phyloP scores from a whole-genome alignment of 768 basidiomycete genomes.

The Boletus speciosus region DNA sequence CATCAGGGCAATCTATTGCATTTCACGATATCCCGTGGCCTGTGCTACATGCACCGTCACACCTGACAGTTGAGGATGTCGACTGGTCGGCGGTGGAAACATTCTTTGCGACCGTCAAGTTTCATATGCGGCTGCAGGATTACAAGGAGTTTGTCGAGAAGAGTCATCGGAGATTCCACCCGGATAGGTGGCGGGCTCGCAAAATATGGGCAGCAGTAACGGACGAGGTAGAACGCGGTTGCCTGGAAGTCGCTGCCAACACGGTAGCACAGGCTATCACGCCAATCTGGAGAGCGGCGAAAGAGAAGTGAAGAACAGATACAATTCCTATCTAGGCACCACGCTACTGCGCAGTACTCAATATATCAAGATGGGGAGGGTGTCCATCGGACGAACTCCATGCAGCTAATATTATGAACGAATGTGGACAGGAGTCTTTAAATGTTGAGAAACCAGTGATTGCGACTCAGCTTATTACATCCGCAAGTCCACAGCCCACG shows the following conservation, averaged over 20 bases:
- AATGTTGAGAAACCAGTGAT: too few relatives aligned
- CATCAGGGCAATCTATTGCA: slow-evolving; percentile 46
- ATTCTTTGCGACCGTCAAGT: slow-evolving; percentile 58
- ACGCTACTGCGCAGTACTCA: not conserved
- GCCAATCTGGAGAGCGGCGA: slow-evolving; percentile 56
- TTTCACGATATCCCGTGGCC: slow-evolving; percentile 77
- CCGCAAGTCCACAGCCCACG: too few relatives aligned
- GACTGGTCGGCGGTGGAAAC: slow-evolving; percentile 68
- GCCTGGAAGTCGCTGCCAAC: slow-evolving; percentile 66
- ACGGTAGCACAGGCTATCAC: slow-evolving; percentile 74
- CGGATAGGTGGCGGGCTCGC: slow-evolving; percentile 74
- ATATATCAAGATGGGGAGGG: not conserved
- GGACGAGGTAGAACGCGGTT: slow-evolving; percentile 56
- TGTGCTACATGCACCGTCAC: slow-evolving; percentile 50
- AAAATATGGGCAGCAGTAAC: slow-evolving; percentile 55
- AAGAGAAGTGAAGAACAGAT: slow-evolving; percentile 21
- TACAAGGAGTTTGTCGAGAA: slow-evolving; percentile 65
- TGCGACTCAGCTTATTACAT: too few relatives aligned
- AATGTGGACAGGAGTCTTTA: too few relatives aligned
- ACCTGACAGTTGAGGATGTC: slow-evolving; percentile 59
- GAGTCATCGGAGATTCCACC: slow-evolving; percentile 73
- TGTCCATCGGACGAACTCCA: not conserved
- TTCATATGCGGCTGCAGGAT: slow-evolving; percentile 55
- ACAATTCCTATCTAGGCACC: not conserved
- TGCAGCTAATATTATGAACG: not conserved